Percentiles rank a stretch among this genome's conserved stretches.
Evolutionary conservation across 306 rosid species (phyloP).

Genomic region (Inga leiocalycina): DNA sequence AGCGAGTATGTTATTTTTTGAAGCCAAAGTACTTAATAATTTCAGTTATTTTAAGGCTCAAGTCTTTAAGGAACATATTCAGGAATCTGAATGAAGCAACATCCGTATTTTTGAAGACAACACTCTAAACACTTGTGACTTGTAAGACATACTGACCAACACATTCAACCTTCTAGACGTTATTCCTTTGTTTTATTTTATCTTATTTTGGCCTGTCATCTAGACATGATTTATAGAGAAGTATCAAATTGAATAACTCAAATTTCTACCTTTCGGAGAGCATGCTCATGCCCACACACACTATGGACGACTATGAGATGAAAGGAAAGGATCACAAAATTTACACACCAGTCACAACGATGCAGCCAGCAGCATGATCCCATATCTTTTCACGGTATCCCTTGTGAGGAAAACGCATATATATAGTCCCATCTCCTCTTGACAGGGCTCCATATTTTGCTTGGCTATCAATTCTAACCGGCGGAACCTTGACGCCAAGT

Average conservation of each 20-base stretch:
- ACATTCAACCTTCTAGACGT: not conserved
- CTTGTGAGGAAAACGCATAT: constrained; percentile 77
- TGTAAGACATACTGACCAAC: not conserved
- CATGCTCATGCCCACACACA: not conserved
- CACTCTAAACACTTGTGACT: not conserved
- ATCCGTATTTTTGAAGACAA: not conserved
- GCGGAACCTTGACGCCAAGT: no score
- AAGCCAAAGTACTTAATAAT: not conserved
- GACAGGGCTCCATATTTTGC: no score
- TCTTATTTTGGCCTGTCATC: not conserved
- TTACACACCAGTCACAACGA: constrained; percentile 78
- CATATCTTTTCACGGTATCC: constrained; percentile 96
- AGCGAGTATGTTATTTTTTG: not conserved
- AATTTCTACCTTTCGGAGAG: not conserved
- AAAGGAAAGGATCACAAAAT: constrained; percentile 15
- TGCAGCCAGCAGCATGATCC: constrained; percentile 99
- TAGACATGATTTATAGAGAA: not conserved
- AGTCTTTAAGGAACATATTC: not conserved
- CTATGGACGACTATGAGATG: not conserved
- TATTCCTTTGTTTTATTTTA: not conserved
- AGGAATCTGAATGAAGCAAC: not conserved
- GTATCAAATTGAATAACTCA: not conserved
- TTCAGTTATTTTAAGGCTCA: not conserved
- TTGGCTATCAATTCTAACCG: no score
- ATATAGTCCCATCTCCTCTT: no score